Evolutionary conservation across 768 basidiomycete species (phyloP).

Genomic region (Tulasnella sp.): DNA sequence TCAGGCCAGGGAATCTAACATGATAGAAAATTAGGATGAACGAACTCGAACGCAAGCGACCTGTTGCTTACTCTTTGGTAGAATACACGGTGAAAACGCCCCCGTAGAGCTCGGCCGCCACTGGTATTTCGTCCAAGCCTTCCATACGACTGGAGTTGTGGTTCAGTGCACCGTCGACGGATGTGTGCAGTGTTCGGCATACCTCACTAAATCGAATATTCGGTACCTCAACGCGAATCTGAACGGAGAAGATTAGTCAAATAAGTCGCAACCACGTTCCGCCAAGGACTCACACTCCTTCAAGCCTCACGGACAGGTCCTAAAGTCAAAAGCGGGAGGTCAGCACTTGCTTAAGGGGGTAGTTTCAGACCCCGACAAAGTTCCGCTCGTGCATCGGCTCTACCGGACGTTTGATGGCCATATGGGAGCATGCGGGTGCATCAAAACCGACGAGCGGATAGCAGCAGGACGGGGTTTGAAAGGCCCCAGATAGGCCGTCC

Average conservation of each 20-base stretch:
- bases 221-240: constrained; percentile 57
- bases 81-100: constrained; percentile 54
- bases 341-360: neutral
- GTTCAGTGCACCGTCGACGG: neutral
- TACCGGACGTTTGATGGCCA: neutral
- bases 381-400: neutral
- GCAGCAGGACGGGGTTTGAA: neutral
- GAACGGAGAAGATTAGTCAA: neutral
- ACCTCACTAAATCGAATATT: constrained; percentile 41
- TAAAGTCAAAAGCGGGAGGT: constrained; percentile 20
- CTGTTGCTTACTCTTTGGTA: constrained; percentile 38
- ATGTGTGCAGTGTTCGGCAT: neutral
- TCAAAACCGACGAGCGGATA: neutral
- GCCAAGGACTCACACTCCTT: constrained; percentile 31
- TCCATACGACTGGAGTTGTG: constrained; percentile 14
- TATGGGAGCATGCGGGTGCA: neutral
- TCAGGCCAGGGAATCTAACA: constrained; percentile 46
- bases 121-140: constrained; percentile 23
- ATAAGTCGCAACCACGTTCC: neutral
- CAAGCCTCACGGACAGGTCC: constrained; percentile 62
- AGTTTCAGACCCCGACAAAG: constrained; percentile 32
- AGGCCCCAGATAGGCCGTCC: neutral
- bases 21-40: neutral
- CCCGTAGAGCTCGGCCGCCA: constrained; percentile 56
- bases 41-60: neutral